A percentile compares a stretch with the other conserved stretches of the same genome.
These are phyloP conservation scores for Ophiorrhiza pumila DNA, from an alignment of 257 asterid genomes.

Conservation along the genomic window DNA sequence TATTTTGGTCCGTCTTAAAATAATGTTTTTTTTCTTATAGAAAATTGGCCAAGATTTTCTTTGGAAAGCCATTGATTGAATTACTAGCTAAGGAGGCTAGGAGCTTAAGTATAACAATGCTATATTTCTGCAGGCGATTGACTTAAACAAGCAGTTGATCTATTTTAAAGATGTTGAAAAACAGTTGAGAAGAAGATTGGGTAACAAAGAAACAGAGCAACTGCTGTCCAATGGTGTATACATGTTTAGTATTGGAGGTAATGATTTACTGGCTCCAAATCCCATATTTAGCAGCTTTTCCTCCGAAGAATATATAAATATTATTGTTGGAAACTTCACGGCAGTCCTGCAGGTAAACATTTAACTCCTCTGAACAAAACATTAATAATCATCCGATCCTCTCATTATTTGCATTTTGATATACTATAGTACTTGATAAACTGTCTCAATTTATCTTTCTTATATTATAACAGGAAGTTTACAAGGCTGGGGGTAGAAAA, in stretches of 20 bases:
- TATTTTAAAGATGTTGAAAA: constrained; percentile 20
- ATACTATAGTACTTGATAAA: too few relatives aligned
- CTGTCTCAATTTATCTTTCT: too few relatives aligned
- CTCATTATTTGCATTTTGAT: too few relatives aligned
- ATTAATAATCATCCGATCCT: too few relatives aligned
- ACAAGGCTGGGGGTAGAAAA: constrained; percentile 27
- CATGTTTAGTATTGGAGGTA: constrained; percentile 23
- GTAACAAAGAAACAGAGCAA: constrained; percentile 3
- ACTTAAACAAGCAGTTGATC: constrained; percentile 22
- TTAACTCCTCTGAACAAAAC: too few relatives aligned
- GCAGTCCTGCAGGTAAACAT: constrained; percentile 20
- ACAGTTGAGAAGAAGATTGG: constrained; percentile 10
- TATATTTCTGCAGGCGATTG: constrained; percentile 18
- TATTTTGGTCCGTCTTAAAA: too few relatives aligned
- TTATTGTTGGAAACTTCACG: constrained; percentile 27
- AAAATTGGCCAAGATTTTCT: too few relatives aligned
- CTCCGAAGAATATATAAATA: constrained; percentile 5
- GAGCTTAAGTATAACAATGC: too few relatives aligned
- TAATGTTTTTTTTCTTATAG: too few relatives aligned
- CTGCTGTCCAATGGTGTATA: constrained; percentile 21
- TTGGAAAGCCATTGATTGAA: too few relatives aligned
- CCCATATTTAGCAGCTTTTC: constrained; percentile 14
- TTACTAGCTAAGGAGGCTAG: too few relatives aligned
- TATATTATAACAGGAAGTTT: constrained; percentile 11
- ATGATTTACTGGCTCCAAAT: constrained; percentile 22